Evolutionary conservation across 2,329 filamentous ascomycete species (phyloP).

Genomic region (Aspergillus unguis): DNA sequence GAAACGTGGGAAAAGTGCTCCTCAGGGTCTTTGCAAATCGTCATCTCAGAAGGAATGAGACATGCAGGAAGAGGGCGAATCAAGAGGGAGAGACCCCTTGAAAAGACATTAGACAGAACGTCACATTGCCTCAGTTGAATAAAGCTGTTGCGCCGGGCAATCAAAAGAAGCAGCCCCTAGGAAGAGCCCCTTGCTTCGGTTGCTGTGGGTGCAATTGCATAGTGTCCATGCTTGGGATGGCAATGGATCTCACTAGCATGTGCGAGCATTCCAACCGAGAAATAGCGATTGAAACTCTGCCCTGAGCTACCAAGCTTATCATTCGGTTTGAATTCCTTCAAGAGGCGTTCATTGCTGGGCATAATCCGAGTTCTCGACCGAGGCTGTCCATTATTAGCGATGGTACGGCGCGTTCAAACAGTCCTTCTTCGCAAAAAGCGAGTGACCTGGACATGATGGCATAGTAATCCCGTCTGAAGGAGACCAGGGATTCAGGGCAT

Average conservation of each 20-base stretch:
- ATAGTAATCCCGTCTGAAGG: conserved; percentile 7
- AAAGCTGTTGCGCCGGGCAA: conserved; percentile 25
- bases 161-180: conserved; percentile 24
- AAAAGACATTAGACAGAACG: conserved; percentile 12
- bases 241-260: conserved; percentile 19
- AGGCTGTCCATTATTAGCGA: not conserved
- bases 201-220: conserved; percentile 18
- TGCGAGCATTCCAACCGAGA: conserved; percentile 14
- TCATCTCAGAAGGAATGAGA: conserved; percentile 35
- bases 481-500: conserved; percentile 12
- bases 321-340: conserved; percentile 13
- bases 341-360: conserved; percentile 9
- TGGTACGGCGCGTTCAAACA: not conserved
- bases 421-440: not conserved
- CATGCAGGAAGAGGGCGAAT: conserved; percentile 24
- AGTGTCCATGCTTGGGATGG: conserved; percentile 22
- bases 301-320: not conserved
- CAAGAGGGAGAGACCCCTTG: conserved; percentile 10
- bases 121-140: conserved; percentile 9
- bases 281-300: conserved; percentile 13
- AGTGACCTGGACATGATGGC: not conserved
- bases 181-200: conserved; percentile 28
- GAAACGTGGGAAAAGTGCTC: conserved; percentile 34
- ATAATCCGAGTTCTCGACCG: conserved; percentile 5
- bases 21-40: conserved; percentile 23